A percentile compares a stretch with the other conserved stretches of the same genome.
phyloP scores from a whole-genome alignment of 2,329 filamentous ascomycete species.

The Trichoderma endophyticum region DNA sequence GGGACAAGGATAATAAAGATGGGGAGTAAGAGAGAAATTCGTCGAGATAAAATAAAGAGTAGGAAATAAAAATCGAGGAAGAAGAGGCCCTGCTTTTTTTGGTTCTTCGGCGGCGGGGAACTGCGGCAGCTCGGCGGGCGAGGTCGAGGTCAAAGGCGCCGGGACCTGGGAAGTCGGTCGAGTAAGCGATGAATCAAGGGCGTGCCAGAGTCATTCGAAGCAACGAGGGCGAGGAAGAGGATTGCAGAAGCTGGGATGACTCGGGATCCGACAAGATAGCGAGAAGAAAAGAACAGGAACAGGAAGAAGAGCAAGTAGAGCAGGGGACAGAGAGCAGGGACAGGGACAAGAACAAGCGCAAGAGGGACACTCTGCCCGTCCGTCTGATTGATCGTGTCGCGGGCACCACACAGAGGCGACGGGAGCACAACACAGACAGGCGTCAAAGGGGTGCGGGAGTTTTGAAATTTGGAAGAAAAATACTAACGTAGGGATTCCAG shows the following conservation, averaged over 20 bases:
- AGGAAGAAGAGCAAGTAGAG: background rate
- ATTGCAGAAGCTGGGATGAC: background rate
- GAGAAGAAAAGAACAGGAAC: background rate
- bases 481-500: conserved; percentile 8
- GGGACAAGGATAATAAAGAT: background rate
- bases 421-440: background rate
- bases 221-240: background rate
- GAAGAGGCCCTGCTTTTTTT: background rate
- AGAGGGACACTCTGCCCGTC: background rate
- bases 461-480: background rate
- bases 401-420: background rate
- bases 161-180: conserved; percentile 18
- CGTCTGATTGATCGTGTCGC: background rate
- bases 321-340: background rate
- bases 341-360: conserved; percentile 8
- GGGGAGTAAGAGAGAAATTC: background rate
- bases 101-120: conserved; percentile 1
- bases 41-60: background rate
- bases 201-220: conserved; percentile 15
- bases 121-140: conserved; percentile 7
- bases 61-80: background rate
- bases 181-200: conserved; percentile 19
- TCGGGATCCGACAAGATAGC: background rate
- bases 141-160: conserved; percentile 15
- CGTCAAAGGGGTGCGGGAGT: background rate